Base-by-base conservation (phyloP, 768 basidiomycete genomes). In the Rhizopogon vulgaris region DNA sequence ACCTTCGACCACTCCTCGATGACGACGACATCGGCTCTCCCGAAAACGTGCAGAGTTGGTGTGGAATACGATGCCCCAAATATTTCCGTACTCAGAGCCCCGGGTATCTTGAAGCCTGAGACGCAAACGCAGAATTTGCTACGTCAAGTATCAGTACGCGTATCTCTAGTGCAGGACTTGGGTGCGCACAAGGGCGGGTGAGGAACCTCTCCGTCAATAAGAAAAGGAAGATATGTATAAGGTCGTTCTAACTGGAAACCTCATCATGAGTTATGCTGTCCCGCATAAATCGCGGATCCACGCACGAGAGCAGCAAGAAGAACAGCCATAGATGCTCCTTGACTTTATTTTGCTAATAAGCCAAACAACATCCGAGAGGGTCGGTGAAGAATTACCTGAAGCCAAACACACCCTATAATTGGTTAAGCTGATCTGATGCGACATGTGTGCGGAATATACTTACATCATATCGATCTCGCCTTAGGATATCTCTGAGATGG, bases 91-190 rank as follows among this genome's bases (percentile, higher is more conserved):
- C 76, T 70, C 37, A 83, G 63, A 24, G 80, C 72, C 60, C 73
- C 63, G 0, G 58, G 58, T 63, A 75, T 70, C 52, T 75, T 74
- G 71, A 90, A 92, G 0, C 90, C 90, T 9, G 86, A 80, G 1
- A 86, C 80, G n/a, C 84, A 69, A 24, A 92, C 71, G 56, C 87
- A 90, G 58, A 90, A 91, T 61, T 81, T 63, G 48, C 87, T 90
- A 56, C 6, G 27, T 42, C 38, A 15, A 24, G 27, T n/a, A 2
- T 46, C 9, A 46, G 18, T 8, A 32, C 18, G 27, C 12, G 27
- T 15, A 17, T 18, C 38, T 14, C 42, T 49, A 3, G 3, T 22
- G 11, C 25, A 17, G 15, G 27, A 30, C n/a, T 14, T 41, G 9
- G 15, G 10, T 17, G 64, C 80, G 53, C 61, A 89, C 88, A 90